Base-by-base conservation (phyloP, 176 grass and related monocot genomes). In the Pontederia paniculata region DNA sequence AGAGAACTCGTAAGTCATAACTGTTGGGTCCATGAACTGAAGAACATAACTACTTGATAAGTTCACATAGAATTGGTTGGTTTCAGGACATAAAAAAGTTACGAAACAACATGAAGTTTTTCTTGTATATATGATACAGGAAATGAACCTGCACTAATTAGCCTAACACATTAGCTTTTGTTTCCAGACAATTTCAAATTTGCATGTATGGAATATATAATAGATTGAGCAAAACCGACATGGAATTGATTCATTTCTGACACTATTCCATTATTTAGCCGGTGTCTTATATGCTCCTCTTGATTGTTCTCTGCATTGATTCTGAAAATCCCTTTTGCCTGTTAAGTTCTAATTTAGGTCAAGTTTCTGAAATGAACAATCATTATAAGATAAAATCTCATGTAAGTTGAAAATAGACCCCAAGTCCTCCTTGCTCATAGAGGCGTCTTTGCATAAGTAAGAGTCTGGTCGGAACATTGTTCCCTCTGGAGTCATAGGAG, bases 311-410 rank as follows among this genome's bases (percentile, higher is more conserved):
- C 91, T 28, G 91, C 76, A 55, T 84, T 52, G 19, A 96, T 73
- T 46, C 91, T 57, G 86, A 89, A 96, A 65, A 96, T 89, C 31
- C 91, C 86, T 70, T 96, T 82, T 8, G 63, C 57, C 81, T 84
- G 74, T 64, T 62, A 12, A 57, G 45, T 74, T 57, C 42, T 25
- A 31, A 50, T 57, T 7, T 12, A 10, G 31, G 25, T 45, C 9
- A 52, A 55, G n/a, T 68, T 46, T 59, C 37, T 13, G 44, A 10
- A 10, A 17, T n/a, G n/a, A 56, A 55, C 16, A 13, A 47, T 48
- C 12, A 60, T 20, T 3, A 55, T 23, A 58, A 17, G 45, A 44
- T 58, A 10, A 20, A 23, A 44, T 16, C 8, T 53, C 41, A 23
- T 37, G n/a, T n/a, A n/a, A 5, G 28, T 37, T 2, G 9, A 2